Percentiles rank a stretch among this genome's conserved stretches.
Evolutionary conservation across 2,329 filamentous ascomycete species (phyloP).

Genomic region (Fusarium solani-melongenae): DNA sequence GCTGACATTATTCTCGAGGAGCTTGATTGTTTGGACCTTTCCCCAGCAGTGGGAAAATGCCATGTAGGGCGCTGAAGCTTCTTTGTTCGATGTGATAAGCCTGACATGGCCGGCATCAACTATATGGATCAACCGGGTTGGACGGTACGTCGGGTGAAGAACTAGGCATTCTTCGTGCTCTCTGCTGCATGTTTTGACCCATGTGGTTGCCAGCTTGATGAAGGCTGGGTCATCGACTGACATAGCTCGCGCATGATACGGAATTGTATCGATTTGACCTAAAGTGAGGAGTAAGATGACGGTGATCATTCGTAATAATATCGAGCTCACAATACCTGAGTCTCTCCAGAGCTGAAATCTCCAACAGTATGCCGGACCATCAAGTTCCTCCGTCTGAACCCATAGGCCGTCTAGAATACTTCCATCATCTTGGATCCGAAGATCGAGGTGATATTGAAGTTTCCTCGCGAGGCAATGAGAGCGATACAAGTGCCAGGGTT

Average conservation of each 20-base stretch:
- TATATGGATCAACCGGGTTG: neutral
- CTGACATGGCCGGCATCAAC: neutral
- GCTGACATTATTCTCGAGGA: neutral
- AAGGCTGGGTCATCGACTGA: neutral
- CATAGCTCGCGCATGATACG: neutral
- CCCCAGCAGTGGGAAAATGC: slow-evolving; percentile 2
- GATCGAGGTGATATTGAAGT: neutral
- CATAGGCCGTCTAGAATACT: neutral
- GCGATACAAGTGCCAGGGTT: neutral
- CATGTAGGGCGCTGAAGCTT: neutral
- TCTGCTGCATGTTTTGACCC: neutral
- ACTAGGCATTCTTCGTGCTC: neutral
- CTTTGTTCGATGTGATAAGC: neutral
- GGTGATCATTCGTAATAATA: neutral
- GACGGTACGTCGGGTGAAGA: neutral
- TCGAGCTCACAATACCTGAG: neutral
- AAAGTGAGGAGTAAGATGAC: neutral
- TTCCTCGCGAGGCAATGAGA: neutral
- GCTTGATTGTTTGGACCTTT: neutral
- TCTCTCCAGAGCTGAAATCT: neutral
- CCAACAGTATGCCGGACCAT: neutral
- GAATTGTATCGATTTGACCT: neutral
- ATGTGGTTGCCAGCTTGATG: neutral
- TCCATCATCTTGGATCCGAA: neutral
- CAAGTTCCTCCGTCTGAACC: neutral